Conservation (phyloP, 139 green algal species). For the Diplosphaera chodatii region DNA sequence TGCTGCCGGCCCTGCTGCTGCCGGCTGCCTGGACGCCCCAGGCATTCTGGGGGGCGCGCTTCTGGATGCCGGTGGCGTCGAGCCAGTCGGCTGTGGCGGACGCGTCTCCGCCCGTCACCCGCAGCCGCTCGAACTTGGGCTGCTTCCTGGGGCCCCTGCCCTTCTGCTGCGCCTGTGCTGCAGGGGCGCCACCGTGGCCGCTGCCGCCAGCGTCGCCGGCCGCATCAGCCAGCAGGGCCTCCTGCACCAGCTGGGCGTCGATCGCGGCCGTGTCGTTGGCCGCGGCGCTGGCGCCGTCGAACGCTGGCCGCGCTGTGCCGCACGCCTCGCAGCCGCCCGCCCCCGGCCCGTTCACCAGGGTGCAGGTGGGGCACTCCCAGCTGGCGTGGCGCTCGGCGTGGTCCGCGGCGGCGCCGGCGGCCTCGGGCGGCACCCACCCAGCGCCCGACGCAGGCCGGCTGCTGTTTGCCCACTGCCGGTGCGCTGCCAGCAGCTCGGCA, state of each 20-base stretch:
- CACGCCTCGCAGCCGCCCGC: constrained; percentile 44
- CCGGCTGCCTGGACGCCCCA: constrained; percentile 17
- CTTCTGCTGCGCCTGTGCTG: neutral
- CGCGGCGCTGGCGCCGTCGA: neutral
- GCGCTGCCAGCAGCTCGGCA: constrained; percentile 44
- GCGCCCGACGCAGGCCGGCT: constrained; percentile 2
- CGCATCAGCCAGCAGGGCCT: neutral
- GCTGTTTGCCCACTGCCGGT: constrained; percentile 7
- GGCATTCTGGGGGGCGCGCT: constrained; percentile 25
- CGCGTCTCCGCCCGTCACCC: constrained; percentile 18
- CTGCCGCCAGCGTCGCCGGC: neutral
- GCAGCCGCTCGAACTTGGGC: constrained; percentile 28
- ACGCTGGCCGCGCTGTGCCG: neutral
- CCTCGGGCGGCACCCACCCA: constrained; percentile 66
- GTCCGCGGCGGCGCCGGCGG: constrained; percentile 36
- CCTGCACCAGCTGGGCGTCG: neutral
- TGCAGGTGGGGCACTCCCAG: constrained; percentile 50
- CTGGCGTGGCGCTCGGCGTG: constrained; percentile 29
- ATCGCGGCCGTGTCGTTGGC: neutral
- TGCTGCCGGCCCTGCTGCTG: constrained; percentile 5
- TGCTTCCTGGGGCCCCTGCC: constrained; percentile 1
- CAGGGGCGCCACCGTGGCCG: neutral
- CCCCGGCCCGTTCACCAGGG: constrained; percentile 41
- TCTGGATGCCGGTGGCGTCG: constrained; percentile 8
- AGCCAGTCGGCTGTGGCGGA: constrained; percentile 7